Evolutionary conservation across 2,329 filamentous ascomycete genomes (phyloP), one percentile per base, ranked within the genome.

Genomic region (Botrytis galanthina): DNA sequence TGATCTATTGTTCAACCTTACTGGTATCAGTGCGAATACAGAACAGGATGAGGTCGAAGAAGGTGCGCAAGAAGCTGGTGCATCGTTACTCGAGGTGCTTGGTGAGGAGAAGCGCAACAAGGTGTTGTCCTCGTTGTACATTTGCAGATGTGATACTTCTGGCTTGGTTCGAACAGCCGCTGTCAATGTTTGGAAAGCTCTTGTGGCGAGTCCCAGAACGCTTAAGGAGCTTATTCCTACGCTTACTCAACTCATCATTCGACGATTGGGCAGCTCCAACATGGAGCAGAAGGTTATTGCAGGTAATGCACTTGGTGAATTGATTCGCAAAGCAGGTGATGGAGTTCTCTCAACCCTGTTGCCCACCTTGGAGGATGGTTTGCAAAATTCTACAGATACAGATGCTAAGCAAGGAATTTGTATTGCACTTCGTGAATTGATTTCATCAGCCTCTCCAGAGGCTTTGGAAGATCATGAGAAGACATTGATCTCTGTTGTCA

Each of bases 271-370:
- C 75, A 98, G 95, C 82, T 92, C 95, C 63, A 98, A 98, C 81
- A 95, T 97, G 91, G 96, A 99, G 82, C 96, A 99, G 83, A 98
- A 98, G 86, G 92, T 97, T 78, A 99, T 99, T 86, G 96, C 97
- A 77, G 95, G 95, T 82, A 98, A 98, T 82, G 94, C 96, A 67
- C 87, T 99, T 73, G 96, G 96, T 80, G 96, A 99, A 82, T 90
- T 99, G 77, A 98, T 99, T 80, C 92, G 96, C 80, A 98, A 97
- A 83, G 95, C 96, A 80, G 96, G 97, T 75, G 96, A 99, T 82
- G 92, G 94, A 73, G 95, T 99, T 73, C 86, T 99, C 76, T 90
- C 94, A 37, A 97, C 90, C 61, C 85, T 99, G 74, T 85, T 99
- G 75, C 96, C 96, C 44, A 97, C 95, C 48, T 89, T 99, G 67